Percentiles rank a stretch among this genome's conserved stretches.
phyloP scores from a whole-genome alignment of 345 rosid genomes.

The Hirschfeldia incana region DNA sequence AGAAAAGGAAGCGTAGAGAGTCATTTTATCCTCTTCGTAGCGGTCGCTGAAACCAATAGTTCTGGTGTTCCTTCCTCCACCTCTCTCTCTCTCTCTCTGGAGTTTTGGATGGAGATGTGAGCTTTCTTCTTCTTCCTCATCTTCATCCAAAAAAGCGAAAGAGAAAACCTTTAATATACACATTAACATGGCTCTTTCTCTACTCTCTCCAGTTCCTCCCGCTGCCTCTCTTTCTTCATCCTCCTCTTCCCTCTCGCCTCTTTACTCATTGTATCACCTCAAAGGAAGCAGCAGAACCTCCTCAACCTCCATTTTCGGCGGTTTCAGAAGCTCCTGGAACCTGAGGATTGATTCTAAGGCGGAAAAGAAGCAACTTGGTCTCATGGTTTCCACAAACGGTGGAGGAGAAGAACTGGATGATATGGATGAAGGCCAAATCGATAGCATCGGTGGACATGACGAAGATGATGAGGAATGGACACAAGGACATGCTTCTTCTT shows the following conservation, averaged over 20 bases:
- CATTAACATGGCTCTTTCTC: constrained; percentile 43
- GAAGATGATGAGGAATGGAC: constrained; percentile 46
- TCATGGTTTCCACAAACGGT: constrained; percentile 31
- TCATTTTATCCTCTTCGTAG: constrained; percentile 15
- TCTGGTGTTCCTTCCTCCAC: constrained; percentile 18
- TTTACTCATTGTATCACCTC: constrained; percentile 39
- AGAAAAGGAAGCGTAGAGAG: neutral
- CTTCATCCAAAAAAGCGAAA: constrained; percentile 14
- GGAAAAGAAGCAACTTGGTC: constrained; percentile 28
- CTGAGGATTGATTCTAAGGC: constrained; percentile 41
- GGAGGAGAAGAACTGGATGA: constrained; percentile 40
- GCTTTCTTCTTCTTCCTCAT: constrained; percentile 27
- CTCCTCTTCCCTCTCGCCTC: constrained; percentile 45
- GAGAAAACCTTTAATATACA: neutral
- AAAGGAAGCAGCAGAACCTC: constrained; percentile 30
- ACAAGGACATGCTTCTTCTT: constrained; percentile 25
- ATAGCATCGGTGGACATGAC: constrained; percentile 41
- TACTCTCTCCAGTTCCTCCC: constrained; percentile 34
- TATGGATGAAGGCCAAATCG: constrained; percentile 43
- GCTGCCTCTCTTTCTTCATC: constrained; percentile 37
- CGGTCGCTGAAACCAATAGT: constrained; percentile 44
- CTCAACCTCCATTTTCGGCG: constrained; percentile 26
- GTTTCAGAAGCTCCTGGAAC: constrained; percentile 15
- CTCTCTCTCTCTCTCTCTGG: constrained; percentile 3
- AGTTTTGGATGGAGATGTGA: constrained; percentile 45